Conservation (phyloP, 257 asterid genomes). For the Solanum chiquidenum region DNA sequence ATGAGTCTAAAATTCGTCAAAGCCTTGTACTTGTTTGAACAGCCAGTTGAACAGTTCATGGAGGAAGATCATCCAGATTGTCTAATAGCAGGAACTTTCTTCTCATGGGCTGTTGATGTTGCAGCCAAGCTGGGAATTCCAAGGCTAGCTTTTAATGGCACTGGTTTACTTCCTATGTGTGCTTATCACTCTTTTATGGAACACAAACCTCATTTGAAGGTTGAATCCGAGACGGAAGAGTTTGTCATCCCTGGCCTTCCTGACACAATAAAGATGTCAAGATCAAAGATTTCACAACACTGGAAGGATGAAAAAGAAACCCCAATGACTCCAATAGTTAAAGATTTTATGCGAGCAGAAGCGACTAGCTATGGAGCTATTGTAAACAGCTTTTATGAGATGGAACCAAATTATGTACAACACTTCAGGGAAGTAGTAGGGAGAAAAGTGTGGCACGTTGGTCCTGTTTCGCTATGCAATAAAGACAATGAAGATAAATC, state of each 20-base stretch:
- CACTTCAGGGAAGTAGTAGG: conserved; percentile 16
- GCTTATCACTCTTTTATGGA: neutral
- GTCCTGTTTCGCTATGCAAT: conserved; percentile 25
- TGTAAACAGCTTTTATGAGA: conserved; percentile 39
- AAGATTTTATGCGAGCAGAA: conserved; percentile 14
- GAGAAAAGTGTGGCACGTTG: conserved; percentile 13
- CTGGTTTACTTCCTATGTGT: conserved; percentile 18
- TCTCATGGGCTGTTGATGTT: conserved; percentile 18
- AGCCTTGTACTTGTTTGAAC: conserved; percentile 16
- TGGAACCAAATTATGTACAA: conserved; percentile 20
- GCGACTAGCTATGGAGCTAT: conserved; percentile 27
- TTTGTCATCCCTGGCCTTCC: conserved; percentile 27
- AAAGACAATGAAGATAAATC: conserved; percentile 8
- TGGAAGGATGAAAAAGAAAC: neutral
- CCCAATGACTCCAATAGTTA: neutral
- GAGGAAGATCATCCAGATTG: conserved; percentile 19
- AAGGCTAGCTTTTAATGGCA: conserved; percentile 14
- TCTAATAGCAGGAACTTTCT: conserved; percentile 8
- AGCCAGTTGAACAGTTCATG: conserved; percentile 12
- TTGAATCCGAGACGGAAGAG: conserved; percentile 18
- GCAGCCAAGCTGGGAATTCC: conserved; percentile 18
- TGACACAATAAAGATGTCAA: conserved; percentile 5
- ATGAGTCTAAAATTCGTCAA: neutral
- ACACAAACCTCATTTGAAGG: conserved; percentile 7
- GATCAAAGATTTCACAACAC: conserved; percentile 7